Evolutionary conservation across 805 yeast species (phyloP), one percentile per base, ranked within the genome.

Genomic region (Wickerhamiella qilinensis): DNA sequence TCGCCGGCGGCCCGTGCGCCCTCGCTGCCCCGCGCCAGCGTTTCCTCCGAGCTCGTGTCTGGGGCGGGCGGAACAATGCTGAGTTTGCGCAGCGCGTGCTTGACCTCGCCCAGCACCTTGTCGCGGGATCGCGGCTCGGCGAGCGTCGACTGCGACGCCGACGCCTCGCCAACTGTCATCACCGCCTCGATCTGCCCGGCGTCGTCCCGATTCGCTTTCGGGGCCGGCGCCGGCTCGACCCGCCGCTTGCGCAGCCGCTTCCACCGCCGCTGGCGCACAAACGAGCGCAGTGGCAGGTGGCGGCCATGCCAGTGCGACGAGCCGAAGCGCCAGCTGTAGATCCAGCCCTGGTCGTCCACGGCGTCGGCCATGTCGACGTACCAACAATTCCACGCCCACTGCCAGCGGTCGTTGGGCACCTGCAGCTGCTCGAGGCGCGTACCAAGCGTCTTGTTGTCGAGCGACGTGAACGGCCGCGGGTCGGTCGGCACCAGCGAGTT

Each of bases 321-420:
- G 8, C 59, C 54, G 43, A 75, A 69, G 19, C 65, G 46, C 57
- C 69, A 60, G 41, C 79, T 65, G 50, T 81, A 82, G 24, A 67
- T 53, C 93, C 93, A 81, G n/a, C 93, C 93, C 50, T 77, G 80
- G 48, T 79, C 86, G 54, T 81, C 93, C 17, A 73, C 78, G 50
- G 79, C 84, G 30, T 59, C 57, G 3, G 59, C 52, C 88, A 82
- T 77, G 42, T 76, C 64, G 2, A 78, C 76, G 48, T 73, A 76
- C 93, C 93, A 81, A 39, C 65, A 61, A 12, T 63, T 63, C 84
- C 85, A 77, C 8, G 52, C 52, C 85, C 85, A 77, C 39, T 55
- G 50, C 85, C 84, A 77, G 32, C 63, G 56, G 18, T 69, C 59
- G 44, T 71, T 77, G 1, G 81, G 81, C 12, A 73, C 52, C 14